A percentile compares a stretch with the other conserved stretches of the same genome.
phyloP scores from a whole-genome alignment of 2,329 filamentous ascomycete species.

The Chaetomiaceae sp. region DNA sequence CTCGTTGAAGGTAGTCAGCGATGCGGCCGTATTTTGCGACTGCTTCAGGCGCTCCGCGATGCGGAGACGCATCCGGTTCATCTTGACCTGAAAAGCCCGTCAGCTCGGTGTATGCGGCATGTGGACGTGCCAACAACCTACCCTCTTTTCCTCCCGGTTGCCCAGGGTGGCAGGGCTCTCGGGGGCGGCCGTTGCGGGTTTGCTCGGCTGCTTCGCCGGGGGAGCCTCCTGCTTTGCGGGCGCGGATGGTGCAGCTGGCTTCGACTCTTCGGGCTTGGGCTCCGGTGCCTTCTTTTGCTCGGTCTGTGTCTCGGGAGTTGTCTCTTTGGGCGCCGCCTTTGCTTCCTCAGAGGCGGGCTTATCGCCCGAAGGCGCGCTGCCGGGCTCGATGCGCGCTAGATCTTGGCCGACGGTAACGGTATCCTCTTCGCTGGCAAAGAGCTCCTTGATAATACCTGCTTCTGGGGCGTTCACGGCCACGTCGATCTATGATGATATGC shows the following conservation, averaged over 20 bases:
- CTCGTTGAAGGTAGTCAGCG: constrained; percentile 97
- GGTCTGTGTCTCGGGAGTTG: constrained; percentile 32
- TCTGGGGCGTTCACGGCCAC: constrained; percentile 93
- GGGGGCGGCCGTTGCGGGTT: constrained; percentile 29
- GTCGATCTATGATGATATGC: constrained; percentile 64
- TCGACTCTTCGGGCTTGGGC: constrained; percentile 35
- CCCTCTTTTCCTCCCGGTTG: constrained; percentile 80
- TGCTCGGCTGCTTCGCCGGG: constrained; percentile 27
- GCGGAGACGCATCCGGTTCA: constrained; percentile 98
- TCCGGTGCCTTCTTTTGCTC: constrained; percentile 41
- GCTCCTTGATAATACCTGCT: constrained; percentile 85
- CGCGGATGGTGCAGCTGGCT: constrained; percentile 33
- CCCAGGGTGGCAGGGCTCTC: constrained; percentile 51
- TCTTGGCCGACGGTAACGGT: constrained; percentile 94
- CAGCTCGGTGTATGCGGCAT: neutral
- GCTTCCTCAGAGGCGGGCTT: constrained; percentile 46
- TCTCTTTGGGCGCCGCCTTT: constrained; percentile 40
- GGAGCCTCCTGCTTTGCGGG: constrained; percentile 31
- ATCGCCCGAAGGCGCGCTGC: constrained; percentile 55
- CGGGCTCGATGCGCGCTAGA: constrained; percentile 78
- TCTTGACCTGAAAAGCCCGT: constrained; percentile 69
- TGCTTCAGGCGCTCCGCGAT: constrained; percentile 98
- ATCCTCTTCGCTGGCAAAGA: constrained; percentile 88
- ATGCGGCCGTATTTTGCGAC: constrained; percentile 96
- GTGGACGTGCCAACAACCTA: constrained; percentile 41